Percentiles rank a stretch among this genome's conserved stretches.
These are phyloP conservation scores for Vinca minor DNA, from an alignment of 257 asterid species.

Conservation along the genomic window DNA sequence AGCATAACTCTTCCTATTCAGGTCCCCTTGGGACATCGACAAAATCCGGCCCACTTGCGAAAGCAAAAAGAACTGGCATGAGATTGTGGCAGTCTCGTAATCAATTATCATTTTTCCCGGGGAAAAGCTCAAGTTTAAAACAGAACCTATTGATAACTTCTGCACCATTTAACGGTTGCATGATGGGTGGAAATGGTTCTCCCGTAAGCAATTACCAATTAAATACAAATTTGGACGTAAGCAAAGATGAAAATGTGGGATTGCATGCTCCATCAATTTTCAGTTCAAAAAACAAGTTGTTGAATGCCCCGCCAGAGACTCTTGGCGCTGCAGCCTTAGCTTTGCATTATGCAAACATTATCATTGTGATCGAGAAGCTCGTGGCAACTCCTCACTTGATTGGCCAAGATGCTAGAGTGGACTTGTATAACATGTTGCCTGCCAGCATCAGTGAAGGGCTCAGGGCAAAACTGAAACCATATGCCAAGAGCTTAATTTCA, in stretches of 20 bases:
- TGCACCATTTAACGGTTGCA: conserved; percentile 33
- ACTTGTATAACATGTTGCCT: conserved; percentile 80
- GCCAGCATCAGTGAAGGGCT: conserved; percentile 55
- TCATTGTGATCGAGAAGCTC: conserved; percentile 71
- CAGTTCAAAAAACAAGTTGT: conserved; percentile 34
- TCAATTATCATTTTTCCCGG: conserved; percentile 30
- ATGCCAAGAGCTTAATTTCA: conserved; percentile 39
- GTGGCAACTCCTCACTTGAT: conserved; percentile 75
- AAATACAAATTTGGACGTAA: conserved; percentile 13
- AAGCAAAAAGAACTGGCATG: conserved; percentile 34
- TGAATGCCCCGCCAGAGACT: conserved; percentile 63
- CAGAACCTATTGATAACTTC: conserved; percentile 22
- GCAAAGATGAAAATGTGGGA: conserved; percentile 14
- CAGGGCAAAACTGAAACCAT: conserved; percentile 72
- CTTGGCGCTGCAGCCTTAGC: conserved; percentile 86
- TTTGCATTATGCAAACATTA: conserved; percentile 73
- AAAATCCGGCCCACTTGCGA: conserved; percentile 39
- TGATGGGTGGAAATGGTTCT: conserved; percentile 32
- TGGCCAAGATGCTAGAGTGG: conserved; percentile 79
- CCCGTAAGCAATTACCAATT: conserved; percentile 19
- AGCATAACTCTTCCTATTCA: conserved; percentile 39
- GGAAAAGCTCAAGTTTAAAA: conserved; percentile 30
- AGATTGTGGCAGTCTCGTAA: conserved; percentile 55
- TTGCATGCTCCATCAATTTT: conserved; percentile 15
- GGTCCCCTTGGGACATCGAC: conserved; percentile 54